Base-by-base conservation (phyloP, 2,329 filamentous ascomycete species). In the Trichoderma harzianum region DNA sequence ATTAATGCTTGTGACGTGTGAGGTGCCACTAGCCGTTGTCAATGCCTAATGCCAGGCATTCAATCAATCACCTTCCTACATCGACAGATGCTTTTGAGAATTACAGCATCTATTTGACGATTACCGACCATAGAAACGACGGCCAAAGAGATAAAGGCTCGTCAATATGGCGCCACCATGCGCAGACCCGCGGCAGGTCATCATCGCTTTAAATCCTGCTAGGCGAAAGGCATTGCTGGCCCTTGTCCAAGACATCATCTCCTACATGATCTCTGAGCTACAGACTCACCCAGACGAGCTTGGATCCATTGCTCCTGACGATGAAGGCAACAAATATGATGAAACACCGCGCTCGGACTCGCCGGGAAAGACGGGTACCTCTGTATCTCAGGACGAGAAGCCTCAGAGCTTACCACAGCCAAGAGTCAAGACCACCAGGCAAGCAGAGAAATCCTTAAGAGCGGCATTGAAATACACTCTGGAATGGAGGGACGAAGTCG, bases 401-500 rank as follows among this genome's bases (percentile, higher is more conserved):
- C 8, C 69, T 39, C 61, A 28, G 51, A 12, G 24, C 5, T 34
- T 36, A 24, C 26, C 47, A 7, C 36, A 32, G 39, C 36, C 39
- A 7, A 68, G 11, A 32, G 6, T 32, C 11, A 76, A 76, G 51
- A 71, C 75, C 24, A 76, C 78, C 18, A 74, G 75, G 10, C 73
- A 80, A 65, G 78, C 80, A 1, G 70, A 78, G 14, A 74, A 76
- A 6, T 78, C 88, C 16, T 82, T 86, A 26, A 79, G 77, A 30
- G 88, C 88, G 6, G 89, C 92, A 1, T 80, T 96, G 14, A 83
- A 86, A 57, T 88, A 93, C 77, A 93, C 95, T 76, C 90, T 94
- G 74, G 87, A 90, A n/a, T 97, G 94, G 95, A 86, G 90, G 72
- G 86, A 89, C 30, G 86, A 89, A 36, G 90, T 95, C 1, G 84